Conservation (phyloP, 495 filamentous ascomycete genomes). For the Aspergillus avenaceus region DNA sequence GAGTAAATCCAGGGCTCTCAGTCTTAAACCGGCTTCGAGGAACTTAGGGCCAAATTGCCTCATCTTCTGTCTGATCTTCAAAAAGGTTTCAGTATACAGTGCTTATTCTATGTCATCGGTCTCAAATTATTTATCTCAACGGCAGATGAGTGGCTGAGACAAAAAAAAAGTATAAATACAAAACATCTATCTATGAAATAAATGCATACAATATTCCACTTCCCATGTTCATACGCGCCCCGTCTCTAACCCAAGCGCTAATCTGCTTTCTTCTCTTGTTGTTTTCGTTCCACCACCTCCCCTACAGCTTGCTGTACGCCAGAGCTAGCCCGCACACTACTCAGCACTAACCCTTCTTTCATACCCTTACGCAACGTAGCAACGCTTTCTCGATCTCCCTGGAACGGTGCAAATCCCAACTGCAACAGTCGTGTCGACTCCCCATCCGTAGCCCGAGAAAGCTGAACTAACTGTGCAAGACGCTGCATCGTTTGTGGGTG, state of each 20-base stretch:
- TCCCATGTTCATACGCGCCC: not conserved
- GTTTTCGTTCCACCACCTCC: slow-evolving; percentile 53
- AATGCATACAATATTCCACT: not conserved
- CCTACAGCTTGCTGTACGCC: slow-evolving; percentile 74
- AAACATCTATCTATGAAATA: not conserved
- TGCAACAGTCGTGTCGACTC: slow-evolving; percentile 69
- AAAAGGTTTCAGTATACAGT: too few relatives aligned
- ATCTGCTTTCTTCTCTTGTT: slow-evolving; percentile 22
- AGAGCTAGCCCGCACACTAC: slow-evolving; percentile 65
- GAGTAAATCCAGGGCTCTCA: not conserved
- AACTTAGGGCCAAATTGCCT: not conserved
- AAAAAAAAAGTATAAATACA: too few relatives aligned
- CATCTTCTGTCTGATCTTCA: not conserved
- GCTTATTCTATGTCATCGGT: not conserved
- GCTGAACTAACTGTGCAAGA: slow-evolving; percentile 37
- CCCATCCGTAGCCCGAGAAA: slow-evolving; percentile 52
- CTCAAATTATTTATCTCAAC: not conserved
- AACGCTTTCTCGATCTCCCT: slow-evolving; percentile 59
- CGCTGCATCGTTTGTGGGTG: slow-evolving; percentile 35
- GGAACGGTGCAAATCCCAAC: slow-evolving; percentile 80
- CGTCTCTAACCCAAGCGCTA: not conserved
- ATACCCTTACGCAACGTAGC: slow-evolving; percentile 58
- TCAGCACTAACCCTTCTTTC: slow-evolving; percentile 73
- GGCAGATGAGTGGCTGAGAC: too few relatives aligned
- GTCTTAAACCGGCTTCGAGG: not conserved